Conservation (phyloP, 2,329 filamentous ascomycete species). For the Lecanicillium sp. region DNA sequence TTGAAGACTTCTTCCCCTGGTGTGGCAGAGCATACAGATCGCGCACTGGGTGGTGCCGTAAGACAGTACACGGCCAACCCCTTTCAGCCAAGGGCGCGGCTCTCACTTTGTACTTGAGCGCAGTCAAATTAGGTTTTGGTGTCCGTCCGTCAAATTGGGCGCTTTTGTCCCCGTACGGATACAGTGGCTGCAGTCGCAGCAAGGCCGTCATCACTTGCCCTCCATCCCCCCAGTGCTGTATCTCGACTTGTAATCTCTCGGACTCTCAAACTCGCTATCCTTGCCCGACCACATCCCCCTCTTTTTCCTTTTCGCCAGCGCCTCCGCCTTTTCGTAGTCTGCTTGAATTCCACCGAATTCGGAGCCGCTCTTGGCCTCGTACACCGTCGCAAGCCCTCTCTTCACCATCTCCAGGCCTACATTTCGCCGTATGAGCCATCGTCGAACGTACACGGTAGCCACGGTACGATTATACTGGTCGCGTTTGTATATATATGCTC, state of each 20-base stretch:
- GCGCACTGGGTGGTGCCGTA: no score
- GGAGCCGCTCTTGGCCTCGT: constrained; percentile 82
- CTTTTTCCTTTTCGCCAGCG: constrained; percentile 53
- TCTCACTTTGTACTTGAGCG: no score
- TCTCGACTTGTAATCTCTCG: constrained; percentile 72
- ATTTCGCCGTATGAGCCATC: constrained; percentile 62
- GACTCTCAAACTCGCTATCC: constrained; percentile 63
- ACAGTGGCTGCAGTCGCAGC: no score
- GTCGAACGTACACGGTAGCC: constrained; percentile 70
- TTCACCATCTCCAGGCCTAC: constrained; percentile 87
- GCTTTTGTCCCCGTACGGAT: no score
- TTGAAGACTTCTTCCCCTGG: no score
- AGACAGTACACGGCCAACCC: no score
- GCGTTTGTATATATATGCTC: constrained; percentile 71
- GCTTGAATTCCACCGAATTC: constrained; percentile 73
- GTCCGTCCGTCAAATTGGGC: no score
- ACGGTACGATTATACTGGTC: constrained; percentile 94
- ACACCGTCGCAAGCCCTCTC: constrained; percentile 77
- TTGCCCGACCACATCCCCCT: constrained; percentile 70
- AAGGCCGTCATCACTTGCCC: constrained; percentile 11
- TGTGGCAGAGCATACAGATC: no score
- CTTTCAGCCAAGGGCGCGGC: no score
- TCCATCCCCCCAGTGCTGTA: constrained; percentile 15
- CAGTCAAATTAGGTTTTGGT: no score
- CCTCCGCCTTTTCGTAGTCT: constrained; percentile 58